phyloP scores from a whole-genome alignment of 148 eudicot genomes.

The Gaultheria prostrata region DNA sequence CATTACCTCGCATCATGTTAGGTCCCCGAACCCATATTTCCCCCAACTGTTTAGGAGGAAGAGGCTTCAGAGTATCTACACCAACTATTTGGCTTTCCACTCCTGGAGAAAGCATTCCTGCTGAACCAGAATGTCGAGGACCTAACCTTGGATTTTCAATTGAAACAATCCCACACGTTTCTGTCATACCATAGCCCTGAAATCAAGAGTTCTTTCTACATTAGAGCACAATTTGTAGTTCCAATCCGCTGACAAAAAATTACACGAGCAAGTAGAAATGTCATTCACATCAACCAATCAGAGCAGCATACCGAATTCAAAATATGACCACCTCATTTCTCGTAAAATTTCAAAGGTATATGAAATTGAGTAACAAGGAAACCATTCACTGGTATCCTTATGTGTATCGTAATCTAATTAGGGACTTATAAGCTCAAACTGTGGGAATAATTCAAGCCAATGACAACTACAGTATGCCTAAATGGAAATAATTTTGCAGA shows the following conservation, averaged over 20 bases:
- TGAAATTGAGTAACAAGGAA: not conserved
- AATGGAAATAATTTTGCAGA: not conserved
- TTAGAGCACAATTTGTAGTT: slow-evolving; percentile 5
- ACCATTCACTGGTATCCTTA: not conserved
- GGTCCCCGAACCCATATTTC: slow-evolving; percentile 86
- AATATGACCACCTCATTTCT: not conserved
- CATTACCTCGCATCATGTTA: slow-evolving; percentile 68
- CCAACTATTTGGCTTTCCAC: slow-evolving; percentile 61
- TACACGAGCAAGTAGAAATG: not conserved
- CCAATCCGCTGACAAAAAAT: not conserved
- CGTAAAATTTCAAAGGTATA: not conserved
- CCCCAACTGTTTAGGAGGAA: slow-evolving; percentile 65
- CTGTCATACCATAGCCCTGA: slow-evolving; percentile 94
- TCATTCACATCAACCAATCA: not conserved
- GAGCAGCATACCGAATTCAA: not conserved
- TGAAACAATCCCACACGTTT: slow-evolving; percentile 64
- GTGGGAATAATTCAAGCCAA: not conserved
- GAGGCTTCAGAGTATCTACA: slow-evolving; percentile 63
- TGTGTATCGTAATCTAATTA: not conserved
- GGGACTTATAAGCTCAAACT: not conserved
- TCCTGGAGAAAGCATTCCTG: slow-evolving; percentile 63
- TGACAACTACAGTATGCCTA: not conserved
- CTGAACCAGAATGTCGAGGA: slow-evolving; percentile 65
- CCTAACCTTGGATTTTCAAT: slow-evolving; percentile 49
- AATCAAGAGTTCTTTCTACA: slow-evolving; percentile 12